Evolutionary conservation across 495 filamentous ascomycete species (phyloP), one percentile per base, ranked within the genome.

Genomic region (Platismatia glauca): DNA sequence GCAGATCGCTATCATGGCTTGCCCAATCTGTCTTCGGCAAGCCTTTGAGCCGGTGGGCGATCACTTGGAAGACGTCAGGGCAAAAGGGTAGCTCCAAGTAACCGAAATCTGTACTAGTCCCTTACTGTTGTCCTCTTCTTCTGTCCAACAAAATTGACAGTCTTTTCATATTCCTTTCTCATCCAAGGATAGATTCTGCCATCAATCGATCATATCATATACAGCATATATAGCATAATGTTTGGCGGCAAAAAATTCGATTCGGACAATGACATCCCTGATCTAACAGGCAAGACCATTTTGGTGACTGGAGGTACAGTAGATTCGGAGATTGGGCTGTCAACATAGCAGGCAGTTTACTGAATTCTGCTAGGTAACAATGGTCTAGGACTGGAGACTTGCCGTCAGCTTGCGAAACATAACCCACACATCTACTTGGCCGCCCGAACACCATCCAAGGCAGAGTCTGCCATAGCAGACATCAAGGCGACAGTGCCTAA

Each of bases 351-450:
- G 27, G 15, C 12, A 18, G 16, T n/a, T 1, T 15, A 57, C 29
- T 53, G 15, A 63, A 27, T 20, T 34, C 1, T 48, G 46, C 9
- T 33, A 85, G 86, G 84, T 41, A 89, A 84, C 67, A 74, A 77
- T 63, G 88, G 88, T 8, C 75, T 90, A 4, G 87, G 87, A 62
- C 79, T 81, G 69, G 81, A 84, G 66, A 82, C 85, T 27, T 73
- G 86, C 58, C 71, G 80, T 60, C 79, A 83, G 29, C 80, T 88
- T 16, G 82, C 83, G 34, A 77, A 78, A 57, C 84, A 88, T 67
- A 68, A 75, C 41, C 69, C 78, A 7, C 78, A 81, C 18, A 84
- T 90, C 50, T 88, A 80, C 74, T 76, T 89, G 56, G 80, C 78
- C 58, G 84, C 84, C 6, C 82, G 86, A 48, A 82, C 71, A n/a